Conservation (phyloP, 257 asterid genomes). For the Solanum virginianum region DNA sequence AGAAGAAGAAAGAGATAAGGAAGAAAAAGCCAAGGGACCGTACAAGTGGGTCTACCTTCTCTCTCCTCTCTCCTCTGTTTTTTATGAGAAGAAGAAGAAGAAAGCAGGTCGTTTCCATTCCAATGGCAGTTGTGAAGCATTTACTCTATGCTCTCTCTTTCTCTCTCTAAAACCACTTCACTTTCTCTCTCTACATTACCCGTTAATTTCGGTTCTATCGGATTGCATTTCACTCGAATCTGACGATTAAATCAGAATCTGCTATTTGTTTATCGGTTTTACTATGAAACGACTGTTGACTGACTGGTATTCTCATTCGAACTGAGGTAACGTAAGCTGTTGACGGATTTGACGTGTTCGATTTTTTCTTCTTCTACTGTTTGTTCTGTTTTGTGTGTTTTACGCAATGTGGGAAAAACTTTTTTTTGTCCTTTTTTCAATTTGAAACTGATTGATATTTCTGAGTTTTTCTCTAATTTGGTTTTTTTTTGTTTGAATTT, state of each 20-base stretch:
- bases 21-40: slow-evolving; percentile 15
- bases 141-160: slow-evolving; percentile 21
- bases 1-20: neutral
- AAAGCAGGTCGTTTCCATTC: slow-evolving; percentile 34
- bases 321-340: neutral
- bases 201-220: neutral
- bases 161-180: neutral
- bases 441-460: neutral
- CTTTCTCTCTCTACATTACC: neutral
- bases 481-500: neutral
- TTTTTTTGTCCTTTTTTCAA: neutral
- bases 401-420: neutral
- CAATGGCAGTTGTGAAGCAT: slow-evolving; percentile 58
- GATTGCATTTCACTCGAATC: neutral
- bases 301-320: neutral
- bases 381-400: neutral
- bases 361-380: neutral
- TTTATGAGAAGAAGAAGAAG: slow-evolving; percentile 7
- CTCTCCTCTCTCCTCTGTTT: slow-evolving; percentile 2
- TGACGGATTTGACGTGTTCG: neutral
- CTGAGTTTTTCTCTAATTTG: neutral
- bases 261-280: no score
- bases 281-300: neutral
- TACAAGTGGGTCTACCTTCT: slow-evolving; percentile 13
- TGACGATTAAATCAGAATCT: neutral